A percentile compares a stretch with the other conserved stretches of the same genome.
Evolutionary conservation across 2,329 filamentous ascomycete species (phyloP).

Genomic region (Fusarium oxysporum): DNA sequence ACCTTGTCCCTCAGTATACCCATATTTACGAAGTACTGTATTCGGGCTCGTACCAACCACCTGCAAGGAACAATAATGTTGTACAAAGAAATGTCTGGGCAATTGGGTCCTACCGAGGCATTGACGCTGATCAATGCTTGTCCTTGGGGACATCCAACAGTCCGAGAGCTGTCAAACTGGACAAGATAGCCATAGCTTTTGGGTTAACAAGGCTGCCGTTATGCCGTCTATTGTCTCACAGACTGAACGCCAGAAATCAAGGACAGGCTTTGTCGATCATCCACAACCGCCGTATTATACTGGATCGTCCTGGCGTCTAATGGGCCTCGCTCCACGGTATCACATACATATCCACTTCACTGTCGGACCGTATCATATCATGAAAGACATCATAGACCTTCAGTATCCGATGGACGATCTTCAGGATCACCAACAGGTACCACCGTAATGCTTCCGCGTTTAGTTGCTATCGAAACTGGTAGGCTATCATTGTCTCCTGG

Average conservation of each 20-base stretch:
- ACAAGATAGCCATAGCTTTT: not conserved
- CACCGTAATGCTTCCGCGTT: not conserved
- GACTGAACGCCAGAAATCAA: constrained; percentile 4
- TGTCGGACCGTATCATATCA: constrained; percentile 21
- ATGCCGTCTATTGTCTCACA: not conserved
- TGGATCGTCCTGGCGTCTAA: constrained; percentile 15
- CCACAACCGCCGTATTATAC: constrained; percentile 20
- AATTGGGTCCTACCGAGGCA: not conserved
- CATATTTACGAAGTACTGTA: constrained; percentile 4
- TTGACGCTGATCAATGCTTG: constrained; percentile 3
- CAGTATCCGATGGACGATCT: constrained; percentile 5
- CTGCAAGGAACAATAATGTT: not conserved
- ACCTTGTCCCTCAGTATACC: not conserved
- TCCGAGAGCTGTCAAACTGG: not conserved
- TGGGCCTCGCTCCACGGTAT: constrained; percentile 1
- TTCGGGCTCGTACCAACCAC: not conserved
- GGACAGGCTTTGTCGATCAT: constrained; percentile 12
- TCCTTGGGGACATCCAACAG: not conserved
- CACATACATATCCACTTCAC: constrained; percentile 18
- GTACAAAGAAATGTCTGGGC: not conserved
- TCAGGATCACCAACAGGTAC: not conserved
- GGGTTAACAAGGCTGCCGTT: constrained; percentile 10
- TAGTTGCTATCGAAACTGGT: not conserved
- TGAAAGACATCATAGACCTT: constrained; percentile 9
- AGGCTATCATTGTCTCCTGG: not conserved